Evolutionary conservation across 106 monocot species (phyloP).

Genomic region (Vanilla planifolia): DNA sequence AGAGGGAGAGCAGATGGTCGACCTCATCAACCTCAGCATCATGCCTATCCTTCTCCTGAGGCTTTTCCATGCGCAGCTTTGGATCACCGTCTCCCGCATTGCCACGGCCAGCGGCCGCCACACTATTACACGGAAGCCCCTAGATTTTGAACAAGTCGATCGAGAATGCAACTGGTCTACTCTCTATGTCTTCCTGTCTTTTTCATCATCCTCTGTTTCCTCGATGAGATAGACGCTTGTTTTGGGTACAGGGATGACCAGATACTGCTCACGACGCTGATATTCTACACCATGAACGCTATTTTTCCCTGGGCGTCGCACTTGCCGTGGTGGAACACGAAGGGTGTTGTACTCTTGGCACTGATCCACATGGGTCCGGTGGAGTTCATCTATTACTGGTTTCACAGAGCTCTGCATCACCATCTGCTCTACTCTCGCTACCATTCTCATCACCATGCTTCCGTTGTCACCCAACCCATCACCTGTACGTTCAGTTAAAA

Average conservation of each 20-base stretch:
- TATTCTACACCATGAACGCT: conserved; percentile 18
- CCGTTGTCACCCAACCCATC: conserved; percentile 50
- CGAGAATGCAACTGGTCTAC: conserved; percentile 62
- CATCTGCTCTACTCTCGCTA: too few relatives aligned
- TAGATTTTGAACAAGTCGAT: conserved; percentile 49
- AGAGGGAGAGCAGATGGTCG: conserved; percentile 9
- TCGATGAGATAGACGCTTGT: too few relatives aligned
- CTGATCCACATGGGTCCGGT: conserved; percentile 40
- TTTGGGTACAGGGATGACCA: conserved; percentile 53
- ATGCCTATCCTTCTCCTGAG: conserved; percentile 30
- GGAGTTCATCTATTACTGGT: conserved; percentile 62
- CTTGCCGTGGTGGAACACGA: conserved; percentile 33
- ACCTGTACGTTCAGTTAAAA: conserved; percentile 43
- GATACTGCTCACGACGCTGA: conserved; percentile 35
- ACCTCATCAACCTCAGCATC: conserved; percentile 21
- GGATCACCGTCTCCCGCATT: conserved; percentile 37
- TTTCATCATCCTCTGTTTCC: too few relatives aligned
- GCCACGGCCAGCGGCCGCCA: conserved; percentile 32
- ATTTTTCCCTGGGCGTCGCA: conserved; percentile 14
- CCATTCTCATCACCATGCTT: too few relatives aligned
- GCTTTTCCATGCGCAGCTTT: conserved; percentile 33
- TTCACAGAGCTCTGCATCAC: too few relatives aligned
- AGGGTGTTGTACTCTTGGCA: conserved; percentile 15
- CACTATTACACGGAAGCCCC: conserved; percentile 34
- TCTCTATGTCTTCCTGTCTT: too few relatives aligned